Percentiles rank a stretch among this genome's conserved stretches.
phyloP scores from a whole-genome alignment of 2,329 filamentous ascomycete species.

The Diaporthe citrichinensis region DNA sequence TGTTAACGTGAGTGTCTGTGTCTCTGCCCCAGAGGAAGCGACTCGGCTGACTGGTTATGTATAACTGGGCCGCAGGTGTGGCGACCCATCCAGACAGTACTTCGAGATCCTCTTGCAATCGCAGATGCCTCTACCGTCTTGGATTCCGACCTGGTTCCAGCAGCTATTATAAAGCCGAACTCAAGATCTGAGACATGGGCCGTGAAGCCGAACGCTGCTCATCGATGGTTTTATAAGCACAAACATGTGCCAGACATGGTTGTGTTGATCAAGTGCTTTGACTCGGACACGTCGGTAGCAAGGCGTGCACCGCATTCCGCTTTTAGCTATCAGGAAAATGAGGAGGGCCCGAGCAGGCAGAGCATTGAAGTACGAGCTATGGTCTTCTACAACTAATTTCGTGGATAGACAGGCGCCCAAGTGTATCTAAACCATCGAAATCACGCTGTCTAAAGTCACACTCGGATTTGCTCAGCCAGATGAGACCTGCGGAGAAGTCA shows the following conservation, averaged over 20 bases:
- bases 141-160: constrained; percentile 56
- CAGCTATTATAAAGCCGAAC: constrained; percentile 53
- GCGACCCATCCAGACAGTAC: constrained; percentile 64
- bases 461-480: neutral
- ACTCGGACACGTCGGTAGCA: constrained; percentile 57
- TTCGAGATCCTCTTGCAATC: constrained; percentile 58
- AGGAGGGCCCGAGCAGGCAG: constrained; percentile 52
- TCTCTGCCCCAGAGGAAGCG: too few relatives aligned
- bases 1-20: constrained; percentile 51
- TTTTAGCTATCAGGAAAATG: constrained; percentile 43
- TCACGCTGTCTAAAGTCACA: neutral
- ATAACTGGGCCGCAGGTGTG: constrained; percentile 51
- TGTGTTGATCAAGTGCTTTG: constrained; percentile 73
- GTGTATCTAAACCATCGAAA: neutral
- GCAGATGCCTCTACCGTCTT: constrained; percentile 55
- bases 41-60: neutral
- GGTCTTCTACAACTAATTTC: constrained; percentile 12
- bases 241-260: constrained; percentile 67
- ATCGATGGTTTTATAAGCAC: constrained; percentile 65
- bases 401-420: too few relatives aligned
- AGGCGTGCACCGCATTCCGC: constrained; percentile 47
- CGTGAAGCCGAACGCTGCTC: constrained; percentile 20
- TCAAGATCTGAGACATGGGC: constrained; percentile 29
- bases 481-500: too few relatives aligned
- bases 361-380: constrained; percentile 41